Conservation (phyloP, 495 filamentous ascomycete genomes). For the Apodospora peruviana region DNA sequence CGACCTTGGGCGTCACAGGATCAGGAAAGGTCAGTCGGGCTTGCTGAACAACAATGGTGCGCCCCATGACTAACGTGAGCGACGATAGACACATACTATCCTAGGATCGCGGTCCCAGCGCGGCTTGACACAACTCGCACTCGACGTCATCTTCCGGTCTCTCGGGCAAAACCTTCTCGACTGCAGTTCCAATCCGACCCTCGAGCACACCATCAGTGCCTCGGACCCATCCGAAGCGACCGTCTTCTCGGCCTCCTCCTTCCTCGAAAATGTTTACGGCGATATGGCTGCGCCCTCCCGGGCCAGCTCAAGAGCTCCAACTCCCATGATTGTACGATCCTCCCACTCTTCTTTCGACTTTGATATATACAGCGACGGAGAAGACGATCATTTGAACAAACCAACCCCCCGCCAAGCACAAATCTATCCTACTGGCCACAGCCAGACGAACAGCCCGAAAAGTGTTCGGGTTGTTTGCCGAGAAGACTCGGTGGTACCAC, state of each 20-base stretch:
- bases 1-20: conserved; percentile 90
- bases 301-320: conserved; percentile 66
- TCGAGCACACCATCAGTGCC: conserved; percentile 65
- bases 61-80: too few species aligned
- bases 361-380: background rate
- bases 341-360: conserved; percentile 20
- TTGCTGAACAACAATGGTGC: background rate
- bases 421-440: background rate
- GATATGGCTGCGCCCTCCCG: conserved; percentile 54
- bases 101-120: conserved; percentile 80
- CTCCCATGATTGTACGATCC: conserved; percentile 70
- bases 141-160: conserved; percentile 84
- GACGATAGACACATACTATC: conserved; percentile 83
- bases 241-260: conserved; percentile 68
- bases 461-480: conserved; percentile 38
- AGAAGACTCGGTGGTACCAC: conserved; percentile 20
- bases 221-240: conserved; percentile 81
- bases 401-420: background rate
- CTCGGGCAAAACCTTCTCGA: conserved; percentile 63
- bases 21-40: conserved; percentile 77
- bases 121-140: conserved; percentile 83
- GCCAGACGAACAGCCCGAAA: conserved; percentile 15
- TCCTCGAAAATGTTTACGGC: conserved; percentile 74
- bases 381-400: background rate
- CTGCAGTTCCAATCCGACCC: conserved; percentile 49